A percentile compares a stretch with the other conserved stretches of the same genome.
Evolutionary conservation across 1,139 yeast genomes (phyloP).

Genomic region (Yamadazyma trypodendri): DNA sequence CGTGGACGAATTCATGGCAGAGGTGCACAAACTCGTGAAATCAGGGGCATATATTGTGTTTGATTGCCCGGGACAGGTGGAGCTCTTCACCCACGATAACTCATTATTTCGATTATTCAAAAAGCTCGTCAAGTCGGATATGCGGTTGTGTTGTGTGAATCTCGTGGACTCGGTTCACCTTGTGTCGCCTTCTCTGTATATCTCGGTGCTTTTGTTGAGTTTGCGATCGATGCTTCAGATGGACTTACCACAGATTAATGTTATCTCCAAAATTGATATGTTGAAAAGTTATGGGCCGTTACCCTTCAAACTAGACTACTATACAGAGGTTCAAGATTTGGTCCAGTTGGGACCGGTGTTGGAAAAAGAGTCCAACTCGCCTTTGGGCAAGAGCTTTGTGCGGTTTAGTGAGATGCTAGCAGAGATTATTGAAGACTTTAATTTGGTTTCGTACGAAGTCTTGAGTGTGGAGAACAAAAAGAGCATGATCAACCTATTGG

Average conservation of each 20-base stretch:
- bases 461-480: constrained; percentile 87
- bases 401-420: constrained; percentile 75
- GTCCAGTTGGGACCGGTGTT: constrained; percentile 65
- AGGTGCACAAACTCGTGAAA: constrained; percentile 54
- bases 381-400: constrained; percentile 62
- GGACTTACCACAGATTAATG: constrained; percentile 47
- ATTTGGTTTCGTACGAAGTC: constrained; percentile 85
- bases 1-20: constrained; percentile 58
- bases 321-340: constrained; percentile 89
- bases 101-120: constrained; percentile 39
- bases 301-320: constrained; percentile 78
- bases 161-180: constrained; percentile 83
- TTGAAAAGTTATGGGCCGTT: constrained; percentile 56
- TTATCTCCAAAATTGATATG: constrained; percentile 82
- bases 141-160: constrained; percentile 83
- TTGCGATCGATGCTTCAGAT: constrained; percentile 61
- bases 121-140: constrained; percentile 44
- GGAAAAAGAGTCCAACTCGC: constrained; percentile 59
- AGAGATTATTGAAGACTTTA: constrained; percentile 83
- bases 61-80: constrained; percentile 72
- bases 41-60: constrained; percentile 74
- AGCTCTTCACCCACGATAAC: constrained; percentile 46
- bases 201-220: constrained; percentile 79
- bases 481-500: constrained; percentile 80
- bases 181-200: constrained; percentile 85